These are phyloP conservation scores for Escallonia herrerae DNA, from an alignment of 129 eudicot species.

Conservation along the genomic window DNA sequence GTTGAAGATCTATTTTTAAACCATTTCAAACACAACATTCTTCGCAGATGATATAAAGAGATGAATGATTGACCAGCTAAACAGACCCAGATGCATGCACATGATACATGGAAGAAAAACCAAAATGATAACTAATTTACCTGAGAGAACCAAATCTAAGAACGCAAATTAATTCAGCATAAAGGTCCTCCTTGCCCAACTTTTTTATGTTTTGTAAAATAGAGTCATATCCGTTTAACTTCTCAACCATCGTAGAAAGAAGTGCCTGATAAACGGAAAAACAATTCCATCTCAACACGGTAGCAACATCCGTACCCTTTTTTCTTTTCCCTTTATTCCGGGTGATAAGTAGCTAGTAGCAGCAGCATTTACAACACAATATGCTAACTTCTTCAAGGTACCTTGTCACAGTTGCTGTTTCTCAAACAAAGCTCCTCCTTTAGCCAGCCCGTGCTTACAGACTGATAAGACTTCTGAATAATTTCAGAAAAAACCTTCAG, in stretches of 20 bases:
- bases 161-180: constrained; percentile 59
- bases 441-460: constrained; percentile 70
- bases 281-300: constrained; percentile 4
- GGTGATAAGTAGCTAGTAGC: constrained; percentile 5
- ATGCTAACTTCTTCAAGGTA: constrained; percentile 17
- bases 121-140: constrained; percentile 25
- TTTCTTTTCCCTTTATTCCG: not conserved
- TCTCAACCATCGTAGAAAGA: constrained; percentile 45
- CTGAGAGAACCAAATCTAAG: constrained; percentile 73
- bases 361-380: constrained; percentile 7
- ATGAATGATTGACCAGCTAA: not conserved
- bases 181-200: constrained; percentile 80
- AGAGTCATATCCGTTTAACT: constrained; percentile 55
- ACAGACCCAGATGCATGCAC: not conserved
- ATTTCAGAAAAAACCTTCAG: constrained; percentile 38
- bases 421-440: constrained; percentile 54
- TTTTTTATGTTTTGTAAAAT: constrained; percentile 53
- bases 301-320: constrained; percentile 2
- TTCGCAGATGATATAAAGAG: not conserved
- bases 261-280: constrained; percentile 40
- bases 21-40: not conserved
- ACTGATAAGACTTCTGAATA: constrained; percentile 49
- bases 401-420: constrained; percentile 53
- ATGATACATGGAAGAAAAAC: constrained; percentile 1
- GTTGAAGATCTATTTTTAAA: not conserved